These are phyloP conservation scores for Penicillium bovifimosum DNA, from an alignment of 495 filamentous ascomycete genomes.

Conservation along the genomic window DNA sequence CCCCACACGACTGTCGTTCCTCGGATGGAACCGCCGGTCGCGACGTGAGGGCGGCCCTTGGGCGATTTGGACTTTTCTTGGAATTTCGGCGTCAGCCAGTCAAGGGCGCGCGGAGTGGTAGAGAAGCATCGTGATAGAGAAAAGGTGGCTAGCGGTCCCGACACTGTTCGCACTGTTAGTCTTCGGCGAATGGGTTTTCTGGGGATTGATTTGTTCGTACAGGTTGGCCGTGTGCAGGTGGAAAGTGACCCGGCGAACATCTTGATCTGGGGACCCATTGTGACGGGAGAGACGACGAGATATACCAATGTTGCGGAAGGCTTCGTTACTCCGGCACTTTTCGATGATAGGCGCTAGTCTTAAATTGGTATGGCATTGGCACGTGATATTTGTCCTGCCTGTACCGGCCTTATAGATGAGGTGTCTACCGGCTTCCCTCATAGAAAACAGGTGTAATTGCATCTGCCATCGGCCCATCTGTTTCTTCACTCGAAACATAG, in stretches of 20 bases:
- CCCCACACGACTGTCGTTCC: constrained; percentile 96
- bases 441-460: no score
- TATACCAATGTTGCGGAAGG: constrained; percentile 11
- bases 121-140: constrained; percentile 61
- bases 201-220: constrained; percentile 21
- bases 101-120: constrained; percentile 55
- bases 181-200: constrained; percentile 4
- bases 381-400: constrained; percentile 16
- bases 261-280: constrained; percentile 37
- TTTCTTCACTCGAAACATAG: no score
- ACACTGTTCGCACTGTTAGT: constrained; percentile 30
- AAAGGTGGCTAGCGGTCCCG: constrained; percentile 27
- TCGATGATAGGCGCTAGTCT: constrained; percentile 25
- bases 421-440: not conserved
- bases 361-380: constrained; percentile 13
- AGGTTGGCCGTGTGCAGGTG: constrained; percentile 31
- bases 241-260: constrained; percentile 36
- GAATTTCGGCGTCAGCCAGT: constrained; percentile 77
- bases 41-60: constrained; percentile 82
- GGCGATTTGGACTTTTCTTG: constrained; percentile 75
- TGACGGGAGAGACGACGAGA: constrained; percentile 12
- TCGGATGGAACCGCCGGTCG: constrained; percentile 82
- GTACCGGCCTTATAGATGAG: not conserved
- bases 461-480: no score
- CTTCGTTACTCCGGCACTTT: constrained; percentile 27